These are phyloP conservation scores for Ceratocystis destructans DNA, from an alignment of 2,329 filamentous ascomycete genomes.

Conservation along the genomic window DNA sequence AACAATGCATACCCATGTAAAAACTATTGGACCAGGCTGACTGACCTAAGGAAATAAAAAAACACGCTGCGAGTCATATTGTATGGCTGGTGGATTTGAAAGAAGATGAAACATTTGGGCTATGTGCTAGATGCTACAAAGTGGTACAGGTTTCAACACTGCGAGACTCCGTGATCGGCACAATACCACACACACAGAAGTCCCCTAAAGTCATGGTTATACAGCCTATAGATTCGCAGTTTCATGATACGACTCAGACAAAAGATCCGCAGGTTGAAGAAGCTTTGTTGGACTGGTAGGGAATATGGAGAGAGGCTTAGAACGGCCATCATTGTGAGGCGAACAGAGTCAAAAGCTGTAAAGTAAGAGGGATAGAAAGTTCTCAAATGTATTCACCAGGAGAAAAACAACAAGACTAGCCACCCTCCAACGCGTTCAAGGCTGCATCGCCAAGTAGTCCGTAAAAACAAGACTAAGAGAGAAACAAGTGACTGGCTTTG, in stretches of 20 bases:
- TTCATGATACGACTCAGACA: not conserved
- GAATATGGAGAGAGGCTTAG: not conserved
- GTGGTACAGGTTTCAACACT: constrained; percentile 4
- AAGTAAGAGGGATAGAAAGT: not conserved
- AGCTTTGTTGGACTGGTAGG: not conserved
- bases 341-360: not conserved
- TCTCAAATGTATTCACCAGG: not conserved
- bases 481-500: not conserved
- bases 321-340: not conserved
- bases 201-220: not conserved
- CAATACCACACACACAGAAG: not conserved
- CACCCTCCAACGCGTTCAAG: not conserved
- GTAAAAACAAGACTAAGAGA: not conserved
- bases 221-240: not conserved
- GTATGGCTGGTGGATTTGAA: not conserved
- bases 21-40: not conserved
- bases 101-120: not conserved
- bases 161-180: not conserved
- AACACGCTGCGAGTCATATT: not conserved
- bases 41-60: not conserved
- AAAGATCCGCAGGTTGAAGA: not conserved
- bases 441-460: not conserved
- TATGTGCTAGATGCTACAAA: not conserved
- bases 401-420: not conserved
- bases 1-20: not conserved